Evolutionary conservation across 2,329 filamentous ascomycete species (phyloP).

Genomic region (Clarireedia hainanense): DNA sequence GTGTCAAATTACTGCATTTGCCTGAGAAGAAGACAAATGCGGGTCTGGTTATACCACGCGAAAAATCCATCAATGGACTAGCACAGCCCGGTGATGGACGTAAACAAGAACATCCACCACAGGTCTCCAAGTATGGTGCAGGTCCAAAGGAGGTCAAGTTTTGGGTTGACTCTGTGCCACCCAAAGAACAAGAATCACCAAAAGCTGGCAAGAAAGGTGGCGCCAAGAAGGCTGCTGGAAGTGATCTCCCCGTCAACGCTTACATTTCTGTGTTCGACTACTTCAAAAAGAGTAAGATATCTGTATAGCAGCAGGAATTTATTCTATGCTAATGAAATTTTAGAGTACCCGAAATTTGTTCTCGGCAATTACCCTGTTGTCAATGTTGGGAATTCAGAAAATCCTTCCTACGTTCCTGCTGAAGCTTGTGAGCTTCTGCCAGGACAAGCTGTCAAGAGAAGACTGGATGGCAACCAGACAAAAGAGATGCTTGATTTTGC

Average conservation of each 20-base stretch:
- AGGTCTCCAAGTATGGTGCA: constrained; percentile 32
- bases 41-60: constrained; percentile 28
- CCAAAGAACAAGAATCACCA: background rate
- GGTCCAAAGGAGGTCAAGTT: constrained; percentile 48
- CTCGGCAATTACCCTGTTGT: constrained; percentile 44
- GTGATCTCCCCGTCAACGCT: constrained; percentile 24
- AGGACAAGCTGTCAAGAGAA: constrained; percentile 55
- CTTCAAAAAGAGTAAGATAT: constrained; percentile 36
- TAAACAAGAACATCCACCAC: constrained; percentile 30
- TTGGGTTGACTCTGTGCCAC: constrained; percentile 35
- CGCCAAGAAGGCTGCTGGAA: constrained; percentile 25
- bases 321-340: constrained; percentile 28
- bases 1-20: constrained; percentile 34
- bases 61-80: constrained; percentile 40
- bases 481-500: constrained; percentile 65
- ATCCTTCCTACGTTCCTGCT: constrained; percentile 57
- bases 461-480: constrained; percentile 54
- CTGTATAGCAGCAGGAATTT: background rate
- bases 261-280: constrained; percentile 51
- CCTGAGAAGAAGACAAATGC: constrained; percentile 27
- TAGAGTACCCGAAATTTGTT: constrained; percentile 44
- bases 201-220: constrained; percentile 13
- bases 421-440: constrained; percentile 57
- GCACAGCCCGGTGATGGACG: constrained; percentile 34
- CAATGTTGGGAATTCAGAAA: constrained; percentile 52